Conservation (phyloP, 495 filamentous ascomycete genomes). For the Hyphodiscus hymeniophilus region DNA sequence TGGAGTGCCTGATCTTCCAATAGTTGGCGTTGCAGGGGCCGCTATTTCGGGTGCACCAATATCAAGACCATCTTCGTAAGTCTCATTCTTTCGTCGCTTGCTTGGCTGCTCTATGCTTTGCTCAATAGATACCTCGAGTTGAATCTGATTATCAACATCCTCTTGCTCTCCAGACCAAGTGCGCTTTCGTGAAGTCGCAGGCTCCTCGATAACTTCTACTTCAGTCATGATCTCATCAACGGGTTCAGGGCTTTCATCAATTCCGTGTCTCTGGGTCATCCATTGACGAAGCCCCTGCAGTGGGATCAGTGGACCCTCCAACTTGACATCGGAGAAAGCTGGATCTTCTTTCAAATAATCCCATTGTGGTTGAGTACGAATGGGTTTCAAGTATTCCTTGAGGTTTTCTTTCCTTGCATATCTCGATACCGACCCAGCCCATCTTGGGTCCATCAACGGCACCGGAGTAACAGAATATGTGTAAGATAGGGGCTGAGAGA, state of each 20-base stretch:
- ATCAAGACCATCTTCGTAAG: not conserved
- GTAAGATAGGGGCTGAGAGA: slow-evolving; percentile 30
- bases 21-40: slow-evolving; percentile 18
- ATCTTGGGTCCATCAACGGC: slow-evolving; percentile 9
- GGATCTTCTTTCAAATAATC: slow-evolving; percentile 36
- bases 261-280: slow-evolving; percentile 12
- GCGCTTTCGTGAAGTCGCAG: slow-evolving; percentile 11
- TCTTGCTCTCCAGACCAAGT: slow-evolving; percentile 4
- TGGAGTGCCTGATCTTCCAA: slow-evolving; percentile 6
- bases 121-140: not conserved
- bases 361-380: slow-evolving; percentile 38
- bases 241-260: not conserved
- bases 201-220: not conserved
- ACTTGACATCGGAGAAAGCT: slow-evolving; percentile 28
- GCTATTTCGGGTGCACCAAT: not conserved
- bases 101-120: not conserved
- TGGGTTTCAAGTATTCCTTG: slow-evolving; percentile 32
- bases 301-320: slow-evolving; percentile 23
- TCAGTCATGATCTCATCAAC: not conserved
- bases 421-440: slow-evolving; percentile 29
- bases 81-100: slow-evolving; percentile 16
- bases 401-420: slow-evolving; percentile 38
- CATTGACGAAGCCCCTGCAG: slow-evolving; percentile 12
- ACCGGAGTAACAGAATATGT: slow-evolving; percentile 26
- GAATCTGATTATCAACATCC: slow-evolving; percentile 15